Evolutionary conservation across 1,284 basidiomycete species (phyloP).

Genomic region (Trametes pubescens): DNA sequence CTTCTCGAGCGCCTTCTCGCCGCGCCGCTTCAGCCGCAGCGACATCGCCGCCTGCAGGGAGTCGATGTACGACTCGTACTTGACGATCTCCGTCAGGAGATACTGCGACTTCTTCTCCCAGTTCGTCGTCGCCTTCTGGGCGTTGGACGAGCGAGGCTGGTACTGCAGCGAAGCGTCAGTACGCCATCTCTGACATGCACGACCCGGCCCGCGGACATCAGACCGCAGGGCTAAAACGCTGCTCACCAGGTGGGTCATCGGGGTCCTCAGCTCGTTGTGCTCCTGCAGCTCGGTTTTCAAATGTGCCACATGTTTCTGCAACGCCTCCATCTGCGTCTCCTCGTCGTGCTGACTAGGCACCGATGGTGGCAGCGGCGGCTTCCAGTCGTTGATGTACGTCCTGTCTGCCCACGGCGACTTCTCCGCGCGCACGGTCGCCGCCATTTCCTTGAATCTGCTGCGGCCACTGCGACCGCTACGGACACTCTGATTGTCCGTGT

Average conservation of each 20-base stretch:
- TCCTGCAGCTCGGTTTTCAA: slow-evolving; percentile 83
- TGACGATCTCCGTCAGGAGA: slow-evolving; percentile 90
- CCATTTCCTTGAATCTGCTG: slow-evolving; percentile 72
- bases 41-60: slow-evolving; percentile 84
- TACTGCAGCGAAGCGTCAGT: slow-evolving; percentile 61
- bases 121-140: slow-evolving; percentile 82
- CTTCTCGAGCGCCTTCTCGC: slow-evolving; percentile 85
- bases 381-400: slow-evolving; percentile 94
- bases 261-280: slow-evolving; percentile 86
- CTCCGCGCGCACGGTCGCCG: slow-evolving; percentile 65
- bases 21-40: slow-evolving; percentile 84
- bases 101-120: slow-evolving; percentile 94
- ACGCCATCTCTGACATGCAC: slow-evolving; percentile 15
- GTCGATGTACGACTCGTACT: slow-evolving; percentile 96
- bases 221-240: slow-evolving; percentile 11
- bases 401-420: slow-evolving; percentile 80
- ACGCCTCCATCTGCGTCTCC: slow-evolving; percentile 88
- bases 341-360: slow-evolving; percentile 90
- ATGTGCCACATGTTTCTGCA: slow-evolving; percentile 80
- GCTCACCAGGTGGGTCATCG: slow-evolving; percentile 84
- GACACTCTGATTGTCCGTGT: slow-evolving; percentile 63
- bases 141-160: slow-evolving; percentile 76
- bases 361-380: slow-evolving; percentile 83
- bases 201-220: slow-evolving; percentile 13
- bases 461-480: slow-evolving; percentile 75